These are phyloP conservation scores for Wickerhamomyces hampshirensis DNA, from an alignment of 805 yeast genomes.

Conservation along the genomic window DNA sequence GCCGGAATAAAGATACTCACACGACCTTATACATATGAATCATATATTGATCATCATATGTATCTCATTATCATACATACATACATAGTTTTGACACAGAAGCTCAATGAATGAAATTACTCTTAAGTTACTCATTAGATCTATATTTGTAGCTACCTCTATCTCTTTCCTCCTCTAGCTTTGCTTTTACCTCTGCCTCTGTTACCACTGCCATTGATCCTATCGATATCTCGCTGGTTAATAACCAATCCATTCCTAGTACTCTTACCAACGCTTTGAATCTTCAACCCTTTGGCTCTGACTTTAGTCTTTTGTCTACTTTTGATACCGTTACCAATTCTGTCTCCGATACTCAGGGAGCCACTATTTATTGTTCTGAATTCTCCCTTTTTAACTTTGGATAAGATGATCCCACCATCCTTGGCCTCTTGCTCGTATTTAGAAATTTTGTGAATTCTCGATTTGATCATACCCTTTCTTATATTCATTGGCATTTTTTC, in stretches of 20 bases:
- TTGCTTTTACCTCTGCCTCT: constrained; percentile 6
- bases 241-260: constrained; percentile 78
- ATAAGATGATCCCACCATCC: constrained; percentile 86
- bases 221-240: constrained; percentile 61
- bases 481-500: constrained; percentile 87
- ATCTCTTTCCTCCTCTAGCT: background rate
- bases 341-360: constrained; percentile 30
- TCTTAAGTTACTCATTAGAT: background rate
- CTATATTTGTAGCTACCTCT: background rate
- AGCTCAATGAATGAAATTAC: too few species aligned
- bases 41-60: too few species aligned
- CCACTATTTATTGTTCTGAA: constrained; percentile 49
- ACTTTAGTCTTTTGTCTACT: constrained; percentile 33
- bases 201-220: constrained; percentile 28
- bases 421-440: constrained; percentile 72
- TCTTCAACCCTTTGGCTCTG: constrained; percentile 76
- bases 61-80: too few species aligned
- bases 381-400: constrained; percentile 65
- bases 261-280: constrained; percentile 68
- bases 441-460: constrained; percentile 45
- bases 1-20: too few species aligned
- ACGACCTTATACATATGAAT: too few species aligned
- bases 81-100: too few species aligned
- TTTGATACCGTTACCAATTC: constrained; percentile 48
- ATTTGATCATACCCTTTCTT: constrained; percentile 75